phyloP scores from a whole-genome alignment of 2,329 filamentous ascomycete species.

The Aspergillus novofumigatus region DNA sequence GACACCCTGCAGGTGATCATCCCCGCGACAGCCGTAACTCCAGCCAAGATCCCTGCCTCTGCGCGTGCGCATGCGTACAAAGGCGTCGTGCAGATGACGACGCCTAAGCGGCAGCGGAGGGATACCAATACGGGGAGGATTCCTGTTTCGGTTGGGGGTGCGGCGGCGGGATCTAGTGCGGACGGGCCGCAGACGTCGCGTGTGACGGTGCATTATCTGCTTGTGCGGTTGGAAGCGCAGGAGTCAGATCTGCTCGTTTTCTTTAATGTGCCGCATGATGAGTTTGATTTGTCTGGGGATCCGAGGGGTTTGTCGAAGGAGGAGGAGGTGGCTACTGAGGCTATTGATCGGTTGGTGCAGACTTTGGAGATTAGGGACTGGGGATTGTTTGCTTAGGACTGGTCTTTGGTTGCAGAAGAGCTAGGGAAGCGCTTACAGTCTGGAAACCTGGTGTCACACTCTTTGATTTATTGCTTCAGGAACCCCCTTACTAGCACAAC shows the following conservation, averaged over 20 bases:
- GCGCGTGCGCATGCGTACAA: constrained; percentile 20
- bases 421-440: not conserved
- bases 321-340: constrained; percentile 46
- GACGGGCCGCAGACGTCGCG: constrained; percentile 21
- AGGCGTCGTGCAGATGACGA: constrained; percentile 26
- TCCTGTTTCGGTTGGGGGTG: constrained; percentile 12
- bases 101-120: constrained; percentile 12
- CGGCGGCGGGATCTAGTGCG: constrained; percentile 16
- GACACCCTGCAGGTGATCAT: constrained; percentile 65
- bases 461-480: not conserved
- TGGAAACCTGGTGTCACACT: not conserved
- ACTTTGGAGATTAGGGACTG: constrained; percentile 77
- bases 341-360: constrained; percentile 55
- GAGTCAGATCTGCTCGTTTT: constrained; percentile 78
- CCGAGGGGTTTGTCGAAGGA: constrained; percentile 66
- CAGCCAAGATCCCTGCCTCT: constrained; percentile 45
- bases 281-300: constrained; percentile 65
- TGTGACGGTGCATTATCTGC: constrained; percentile 70
- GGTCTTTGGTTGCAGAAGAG: not conserved
- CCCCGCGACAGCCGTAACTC: constrained; percentile 55
- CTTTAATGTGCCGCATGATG: constrained; percentile 81
- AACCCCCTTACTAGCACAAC: not conserved
- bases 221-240: constrained; percentile 71
- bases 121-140: constrained; percentile 3
- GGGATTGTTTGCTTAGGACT: constrained; percentile 58